Base-by-base conservation (phyloP, 805 yeast species). In the Citeromyces nyonsensis region DNA sequence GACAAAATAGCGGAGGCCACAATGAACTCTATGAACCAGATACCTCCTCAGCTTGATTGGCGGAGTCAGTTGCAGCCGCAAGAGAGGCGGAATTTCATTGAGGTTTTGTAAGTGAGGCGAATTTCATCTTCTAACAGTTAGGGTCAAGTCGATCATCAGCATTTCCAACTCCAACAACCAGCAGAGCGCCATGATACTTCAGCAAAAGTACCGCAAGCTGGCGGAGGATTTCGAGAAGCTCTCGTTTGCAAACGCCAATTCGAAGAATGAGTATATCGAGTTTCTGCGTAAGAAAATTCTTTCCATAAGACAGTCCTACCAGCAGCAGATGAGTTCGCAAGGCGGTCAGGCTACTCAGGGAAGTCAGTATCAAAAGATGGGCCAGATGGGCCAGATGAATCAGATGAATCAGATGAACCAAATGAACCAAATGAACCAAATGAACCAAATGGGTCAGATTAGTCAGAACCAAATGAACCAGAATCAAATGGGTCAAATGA, bases 161-260 rank as follows among this genome's bases (percentile, higher is more conserved):
- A 18, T 18, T 18, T 18, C 22, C 22, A 18, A 18, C 22, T 18
- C 22, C 6, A 18, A 18, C 22, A 18, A 18, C 22, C 22, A 18
- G 22, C 22, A 18, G 22, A 18, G 7, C 7, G 22, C 6, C 6
- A 18, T 18, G 22, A 18, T 18, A 7, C 22, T 18, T 18, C 22
- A 18, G 22, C 22, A 18, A 18, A 18, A 18, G 22, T 18, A 18
- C 7, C 22, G 22, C 7, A 18, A 61, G 3, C 59, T 73, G 42
- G 84, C 85, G 4, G 77, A 72, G 42, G 82, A 77, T 44, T 77
- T 74, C 41, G 91, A 79, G 47, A 68, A 72, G 36, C 70, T 63
- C 41, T 67, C 83, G 15, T 78, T 63, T 47, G 61, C 63, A 35
- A 71, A 71, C 35, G 61, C 82, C 9, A 60, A 62, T 7, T 57